Base-by-base conservation (phyloP, 2,329 filamentous ascomycete genomes). In the Apiospora arundinis region DNA sequence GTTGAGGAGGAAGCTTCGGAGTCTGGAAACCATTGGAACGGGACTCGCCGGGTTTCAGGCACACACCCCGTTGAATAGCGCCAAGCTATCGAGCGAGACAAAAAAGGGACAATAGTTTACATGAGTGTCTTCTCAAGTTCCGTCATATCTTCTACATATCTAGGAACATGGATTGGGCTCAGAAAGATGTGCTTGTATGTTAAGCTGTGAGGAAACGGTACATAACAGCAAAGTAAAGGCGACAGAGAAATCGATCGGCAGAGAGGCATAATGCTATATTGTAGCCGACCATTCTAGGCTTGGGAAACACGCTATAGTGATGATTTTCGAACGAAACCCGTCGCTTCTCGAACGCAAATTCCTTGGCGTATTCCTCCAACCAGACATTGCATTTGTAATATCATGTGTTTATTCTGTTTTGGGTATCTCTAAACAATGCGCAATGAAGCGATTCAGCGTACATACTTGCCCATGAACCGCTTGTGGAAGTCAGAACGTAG, bases 401-500 rank as follows among this genome's bases (percentile, higher is more conserved):
- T 63, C 32, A n/a, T 32, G 56, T 63, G 18, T 63, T 63, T 32
- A 63, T 63, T 63, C 56, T 63, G n/a, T 63, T 3, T 40, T 63
- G 56, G 56, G 56, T 63, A 63, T 63, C 56, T 63, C 56, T 40
- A 40, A 40, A 21, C n/a, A 63, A 63, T 12, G 32, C 56, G 56
- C 56, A 40, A n/a, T 4, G 56, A 18, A 40, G 32, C 56, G 32
- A 18, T 28, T 63, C 56, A 63, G 28, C 88, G 83, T 74, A 91
- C 88, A 75, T 90, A 91, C 78, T 90, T 90, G 82, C 82, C 86
- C 96, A 99, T 99, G 82, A 99, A 99, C 74, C 95, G 92, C 84
- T 95, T 96, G 86, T 99, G 96, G 82, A 99, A 99, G 82, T 99
- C 96, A 42, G 95, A 98, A 73, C 95, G 91, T 74, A 98, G 85